Evolutionary conservation across 768 basidiomycete genomes (phyloP).

Genomic region (Agrocybe chaxingu): DNA sequence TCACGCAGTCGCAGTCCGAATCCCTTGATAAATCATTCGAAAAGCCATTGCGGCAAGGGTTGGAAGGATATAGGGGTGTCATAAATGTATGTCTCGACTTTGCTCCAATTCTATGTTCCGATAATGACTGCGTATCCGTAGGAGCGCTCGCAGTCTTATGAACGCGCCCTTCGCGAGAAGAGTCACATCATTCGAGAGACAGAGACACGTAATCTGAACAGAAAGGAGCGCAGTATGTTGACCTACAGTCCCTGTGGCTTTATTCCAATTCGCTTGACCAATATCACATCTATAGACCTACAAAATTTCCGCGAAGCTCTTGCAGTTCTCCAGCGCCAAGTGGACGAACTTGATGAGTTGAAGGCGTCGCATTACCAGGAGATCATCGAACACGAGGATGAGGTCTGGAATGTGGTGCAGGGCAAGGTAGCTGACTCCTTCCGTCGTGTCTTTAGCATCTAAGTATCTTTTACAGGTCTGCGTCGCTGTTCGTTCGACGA

Average conservation of each 20-base stretch:
- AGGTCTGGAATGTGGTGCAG: constrained; percentile 93
- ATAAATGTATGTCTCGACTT: constrained; percentile 50
- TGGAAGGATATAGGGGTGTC: constrained; percentile 74
- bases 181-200: constrained; percentile 82
- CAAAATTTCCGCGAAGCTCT: constrained; percentile 87
- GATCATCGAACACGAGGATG: constrained; percentile 89
- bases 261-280: background rate
- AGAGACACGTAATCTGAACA: constrained; percentile 81
- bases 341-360: constrained; percentile 86
- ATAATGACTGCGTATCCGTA: constrained; percentile 24
- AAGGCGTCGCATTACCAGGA: constrained; percentile 85
- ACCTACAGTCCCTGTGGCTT: background rate
- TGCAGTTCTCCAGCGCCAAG: constrained; percentile 77
- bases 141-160: constrained; percentile 86
- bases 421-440: constrained; percentile 52
- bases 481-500: constrained; percentile 81
- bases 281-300: constrained; percentile 51
- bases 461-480: constrained; percentile 48
- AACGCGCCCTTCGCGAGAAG: constrained; percentile 77
- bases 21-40: constrained; percentile 86
- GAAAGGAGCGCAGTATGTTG: constrained; percentile 77
- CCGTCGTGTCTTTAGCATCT: constrained; percentile 9
- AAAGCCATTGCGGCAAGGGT: constrained; percentile 79
- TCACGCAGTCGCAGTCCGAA: constrained; percentile 55
- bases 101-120: background rate